A percentile compares a stretch with the other conserved stretches of the same genome.
These are phyloP conservation scores for Anthoceros angustus DNA, from an alignment of 225 moss, liverwort and hornwort genomes.

Conservation along the genomic window DNA sequence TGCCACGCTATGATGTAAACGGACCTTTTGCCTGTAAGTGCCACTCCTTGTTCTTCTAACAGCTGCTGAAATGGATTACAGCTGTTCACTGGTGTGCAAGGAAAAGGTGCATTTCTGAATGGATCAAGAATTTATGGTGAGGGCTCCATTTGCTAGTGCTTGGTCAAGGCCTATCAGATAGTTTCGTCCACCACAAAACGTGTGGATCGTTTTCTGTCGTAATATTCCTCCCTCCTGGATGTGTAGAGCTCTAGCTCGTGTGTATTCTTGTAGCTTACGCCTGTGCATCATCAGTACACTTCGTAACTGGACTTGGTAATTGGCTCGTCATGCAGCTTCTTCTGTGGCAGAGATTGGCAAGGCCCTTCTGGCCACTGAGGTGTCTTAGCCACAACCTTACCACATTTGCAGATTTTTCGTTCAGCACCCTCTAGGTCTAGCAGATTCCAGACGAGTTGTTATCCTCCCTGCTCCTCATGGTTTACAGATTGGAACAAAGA, in stretches of 20 bases:
- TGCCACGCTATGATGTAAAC: background rate
- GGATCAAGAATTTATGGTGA: conserved; percentile 46
- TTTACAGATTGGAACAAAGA: conserved; percentile 50
- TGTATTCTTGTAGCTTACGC: background rate
- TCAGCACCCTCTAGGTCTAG: no score
- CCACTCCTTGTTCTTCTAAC: background rate
- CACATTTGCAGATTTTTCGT: no score
- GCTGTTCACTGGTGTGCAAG: conserved; percentile 71
- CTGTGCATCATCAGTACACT: no score
- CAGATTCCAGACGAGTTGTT: background rate
- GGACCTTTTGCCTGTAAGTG: background rate
- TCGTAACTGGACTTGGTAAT: no score
- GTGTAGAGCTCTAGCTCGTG: background rate
- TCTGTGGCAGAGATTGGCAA: conserved; percentile 47
- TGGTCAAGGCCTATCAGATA: no score
- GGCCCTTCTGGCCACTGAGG: conserved; percentile 77
- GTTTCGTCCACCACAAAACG: no score
- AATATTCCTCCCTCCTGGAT: background rate
- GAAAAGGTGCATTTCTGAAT: conserved; percentile 74
- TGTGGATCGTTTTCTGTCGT: no score
- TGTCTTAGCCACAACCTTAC: background rate
- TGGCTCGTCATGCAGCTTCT: conserved; percentile 28
- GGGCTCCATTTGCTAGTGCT: background rate
- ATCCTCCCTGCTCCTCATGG: background rate
- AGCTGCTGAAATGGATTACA: conserved; percentile 8